phyloP scores from a whole-genome alignment of 176 grass and related monocot genomes.

The Rhynchospora breviuscula region DNA sequence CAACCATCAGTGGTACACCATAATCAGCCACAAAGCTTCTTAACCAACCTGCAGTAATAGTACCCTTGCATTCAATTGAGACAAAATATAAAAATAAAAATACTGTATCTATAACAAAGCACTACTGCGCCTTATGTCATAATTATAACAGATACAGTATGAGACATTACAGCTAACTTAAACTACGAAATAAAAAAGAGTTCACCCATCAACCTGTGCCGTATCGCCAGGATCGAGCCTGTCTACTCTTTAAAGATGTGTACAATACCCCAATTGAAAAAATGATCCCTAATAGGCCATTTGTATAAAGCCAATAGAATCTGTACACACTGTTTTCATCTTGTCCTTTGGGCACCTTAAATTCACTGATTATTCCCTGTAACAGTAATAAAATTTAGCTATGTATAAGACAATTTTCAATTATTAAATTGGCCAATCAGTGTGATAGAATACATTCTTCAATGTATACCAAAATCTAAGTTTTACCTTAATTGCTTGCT shows the following conservation, averaged over 20 bases:
- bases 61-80: conserved; percentile 18
- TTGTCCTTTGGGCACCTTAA: conserved; percentile 50
- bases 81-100: not conserved
- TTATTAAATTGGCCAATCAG: not conserved
- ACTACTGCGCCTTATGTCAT: not conserved
- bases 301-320: conserved; percentile 73
- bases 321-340: conserved; percentile 39
- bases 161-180: not conserved
- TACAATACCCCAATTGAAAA: conserved; percentile 67
- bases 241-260: conserved; percentile 41
- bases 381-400: not conserved
- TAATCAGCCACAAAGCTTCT: conserved; percentile 83
- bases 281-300: conserved; percentile 63
- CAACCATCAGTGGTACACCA: conserved; percentile 70
- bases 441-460: not conserved
- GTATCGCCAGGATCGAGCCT: conserved; percentile 54
- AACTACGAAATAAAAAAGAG: conserved; percentile 7
- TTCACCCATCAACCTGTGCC: conserved; percentile 55
- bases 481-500: conserved; percentile 62
- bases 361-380: conserved; percentile 69
- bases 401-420: not conserved
- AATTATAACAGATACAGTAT: not conserved
- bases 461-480: conserved; percentile 2
- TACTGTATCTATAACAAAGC: not conserved
- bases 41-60: conserved; percentile 54